Conservation (phyloP, 257 asterid species). For the Solanum raphanifolium region DNA sequence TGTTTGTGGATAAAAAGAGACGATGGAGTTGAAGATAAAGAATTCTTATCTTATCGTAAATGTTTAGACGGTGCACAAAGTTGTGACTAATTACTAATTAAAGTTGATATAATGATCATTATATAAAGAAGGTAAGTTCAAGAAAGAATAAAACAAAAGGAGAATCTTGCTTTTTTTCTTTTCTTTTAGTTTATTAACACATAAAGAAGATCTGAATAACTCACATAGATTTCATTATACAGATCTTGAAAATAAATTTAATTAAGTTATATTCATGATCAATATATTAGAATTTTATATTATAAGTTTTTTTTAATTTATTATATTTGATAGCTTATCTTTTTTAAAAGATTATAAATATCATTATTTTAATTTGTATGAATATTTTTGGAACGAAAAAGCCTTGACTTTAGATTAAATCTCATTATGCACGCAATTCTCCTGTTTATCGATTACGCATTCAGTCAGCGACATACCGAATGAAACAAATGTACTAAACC, state of each 20-base stretch:
- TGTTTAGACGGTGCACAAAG: neutral
- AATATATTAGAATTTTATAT: no score
- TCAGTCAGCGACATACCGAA: fast-evolving
- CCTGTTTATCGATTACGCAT: fast-evolving
- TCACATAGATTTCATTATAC: neutral
- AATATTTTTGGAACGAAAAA: no score
- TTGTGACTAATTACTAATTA: neutral
- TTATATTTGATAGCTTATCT: neutral
- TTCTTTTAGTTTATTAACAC: neutral
- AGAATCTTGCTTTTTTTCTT: neutral
- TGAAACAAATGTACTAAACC: neutral
- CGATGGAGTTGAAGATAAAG: neutral
- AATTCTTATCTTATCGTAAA: neutral
- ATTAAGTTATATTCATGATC: no score
- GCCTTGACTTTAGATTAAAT: no score
- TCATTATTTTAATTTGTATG: neutral
- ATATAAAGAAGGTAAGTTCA: neutral
- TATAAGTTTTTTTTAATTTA: no score
- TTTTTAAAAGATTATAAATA: no score
- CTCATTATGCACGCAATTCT: no score
- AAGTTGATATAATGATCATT: neutral
- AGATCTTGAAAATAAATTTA: no score
- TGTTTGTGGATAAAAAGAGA: neutral
- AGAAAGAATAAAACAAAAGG: neutral
- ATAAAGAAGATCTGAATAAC: neutral